A percentile compares a stretch with the other conserved stretches of the same genome.
phyloP scores from a whole-genome alignment of 2,329 filamentous ascomycete species.

The Knoxdaviesia capensis region DNA sequence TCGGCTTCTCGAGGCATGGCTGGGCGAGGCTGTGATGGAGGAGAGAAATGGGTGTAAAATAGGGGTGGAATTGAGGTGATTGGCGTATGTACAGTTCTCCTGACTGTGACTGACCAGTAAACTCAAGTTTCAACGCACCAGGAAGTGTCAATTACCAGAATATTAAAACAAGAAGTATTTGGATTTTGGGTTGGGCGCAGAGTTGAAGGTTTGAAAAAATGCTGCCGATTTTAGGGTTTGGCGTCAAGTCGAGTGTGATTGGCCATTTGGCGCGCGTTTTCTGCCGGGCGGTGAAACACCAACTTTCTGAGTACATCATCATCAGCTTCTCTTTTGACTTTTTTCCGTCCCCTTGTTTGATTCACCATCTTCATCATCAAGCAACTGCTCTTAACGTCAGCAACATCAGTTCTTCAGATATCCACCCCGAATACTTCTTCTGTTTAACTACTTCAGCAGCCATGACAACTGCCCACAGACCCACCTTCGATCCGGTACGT shows the following conservation, averaged over 20 bases:
- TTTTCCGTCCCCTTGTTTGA: too few relatives aligned
- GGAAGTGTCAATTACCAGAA: too few relatives aligned
- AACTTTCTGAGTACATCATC: conserved; percentile 8
- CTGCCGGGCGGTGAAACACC: conserved; percentile 29
- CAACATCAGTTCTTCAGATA: not conserved
- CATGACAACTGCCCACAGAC: conserved; percentile 57
- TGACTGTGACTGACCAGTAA: not conserved
- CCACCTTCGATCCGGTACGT: conserved; percentile 83
- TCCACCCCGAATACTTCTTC: not conserved
- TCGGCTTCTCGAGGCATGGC: conserved; percentile 82
- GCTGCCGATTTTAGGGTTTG: too few relatives aligned
- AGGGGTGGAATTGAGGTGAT: too few relatives aligned
- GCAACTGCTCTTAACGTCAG: too few relatives aligned
- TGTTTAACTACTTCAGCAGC: conserved; percentile 1
- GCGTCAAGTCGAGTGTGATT: too few relatives aligned
- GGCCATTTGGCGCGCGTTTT: conserved; percentile 9
- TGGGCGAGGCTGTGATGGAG: conserved; percentile 1
- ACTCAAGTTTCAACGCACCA: too few relatives aligned
- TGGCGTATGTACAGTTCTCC: not conserved
- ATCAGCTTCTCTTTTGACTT: too few relatives aligned
- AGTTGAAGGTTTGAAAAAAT: too few relatives aligned
- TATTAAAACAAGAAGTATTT: too few relatives aligned
- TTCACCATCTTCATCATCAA: too few relatives aligned
- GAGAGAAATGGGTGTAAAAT: not conserved
- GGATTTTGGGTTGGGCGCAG: too few relatives aligned